phyloP scores from a whole-genome alignment of 352 stramenopile genomes.

The Phytophthora hybrid region DNA sequence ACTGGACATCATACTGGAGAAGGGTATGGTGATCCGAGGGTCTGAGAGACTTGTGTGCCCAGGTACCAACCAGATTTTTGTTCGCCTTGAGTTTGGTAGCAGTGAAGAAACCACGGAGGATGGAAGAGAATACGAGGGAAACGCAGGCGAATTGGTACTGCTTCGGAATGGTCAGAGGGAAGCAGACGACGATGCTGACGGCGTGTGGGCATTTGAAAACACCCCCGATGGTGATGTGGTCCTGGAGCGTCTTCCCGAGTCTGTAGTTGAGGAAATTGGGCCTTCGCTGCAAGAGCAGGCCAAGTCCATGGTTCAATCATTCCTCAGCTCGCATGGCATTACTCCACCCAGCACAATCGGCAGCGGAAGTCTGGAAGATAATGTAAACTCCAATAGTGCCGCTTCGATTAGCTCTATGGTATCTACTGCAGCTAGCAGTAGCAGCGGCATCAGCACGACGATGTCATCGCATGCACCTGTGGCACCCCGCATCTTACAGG shows the following conservation, averaged over 20 bases:
- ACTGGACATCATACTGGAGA: slow-evolving; percentile 61
- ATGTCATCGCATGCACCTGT: slow-evolving; percentile 23
- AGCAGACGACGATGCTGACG: slow-evolving; percentile 46
- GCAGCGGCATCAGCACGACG: slow-evolving; percentile 9
- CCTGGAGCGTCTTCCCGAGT: slow-evolving; percentile 69
- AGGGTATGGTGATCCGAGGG: slow-evolving; percentile 60
- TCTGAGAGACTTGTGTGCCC: slow-evolving; percentile 62
- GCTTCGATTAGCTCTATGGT: slow-evolving; percentile 31
- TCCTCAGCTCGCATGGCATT: slow-evolving; percentile 61
- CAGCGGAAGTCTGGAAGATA: slow-evolving; percentile 19
- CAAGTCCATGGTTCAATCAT: slow-evolving; percentile 71
- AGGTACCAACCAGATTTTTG: slow-evolving; percentile 74
- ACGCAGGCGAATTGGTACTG: slow-evolving; percentile 29
- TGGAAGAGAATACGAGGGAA: slow-evolving; percentile 30
- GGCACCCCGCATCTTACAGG: slow-evolving; percentile 62
- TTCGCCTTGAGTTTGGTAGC: slow-evolving; percentile 44
- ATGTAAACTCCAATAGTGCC: slow-evolving; percentile 23
- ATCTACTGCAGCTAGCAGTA: slow-evolving; percentile 31
- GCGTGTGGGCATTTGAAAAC: slow-evolving; percentile 76
- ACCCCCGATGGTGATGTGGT: slow-evolving; percentile 64
- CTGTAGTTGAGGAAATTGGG: slow-evolving; percentile 36
- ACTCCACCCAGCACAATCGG: slow-evolving; percentile 25
- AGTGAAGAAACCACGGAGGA: slow-evolving; percentile 18
- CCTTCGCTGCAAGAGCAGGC: slow-evolving; percentile 67
- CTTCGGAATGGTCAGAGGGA: slow-evolving; percentile 38